Percentiles rank a stretch among this genome's conserved stretches.
Conservation (phyloP, 1,284 basidiomycete species). For the Limonomyces culmigenus region DNA sequence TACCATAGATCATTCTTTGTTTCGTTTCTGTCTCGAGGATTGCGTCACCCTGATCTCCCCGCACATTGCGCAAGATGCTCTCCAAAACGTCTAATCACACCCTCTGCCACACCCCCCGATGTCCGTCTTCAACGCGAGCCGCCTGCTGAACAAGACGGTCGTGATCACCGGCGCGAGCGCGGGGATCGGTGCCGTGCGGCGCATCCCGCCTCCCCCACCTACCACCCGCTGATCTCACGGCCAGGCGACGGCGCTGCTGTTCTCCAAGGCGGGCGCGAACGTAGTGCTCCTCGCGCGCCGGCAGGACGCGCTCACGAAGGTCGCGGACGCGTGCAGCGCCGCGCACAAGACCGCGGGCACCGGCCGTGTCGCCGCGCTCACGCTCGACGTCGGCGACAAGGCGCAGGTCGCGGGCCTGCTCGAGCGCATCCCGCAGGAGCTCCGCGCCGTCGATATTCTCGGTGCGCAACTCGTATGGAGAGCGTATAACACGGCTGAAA, state of each 20-base stretch:
- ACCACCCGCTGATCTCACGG: neutral
- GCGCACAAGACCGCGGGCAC: conserved; percentile 61
- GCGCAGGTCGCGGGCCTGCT: conserved; percentile 47
- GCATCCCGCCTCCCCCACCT: conserved; percentile 1
- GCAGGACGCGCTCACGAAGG: conserved; percentile 41
- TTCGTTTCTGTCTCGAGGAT: too few relatives aligned
- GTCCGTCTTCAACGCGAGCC: conserved; percentile 66
- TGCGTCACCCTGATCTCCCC: neutral
- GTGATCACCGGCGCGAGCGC: conserved; percentile 77
- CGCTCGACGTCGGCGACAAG: conserved; percentile 64
- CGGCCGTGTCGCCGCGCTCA: conserved; percentile 51
- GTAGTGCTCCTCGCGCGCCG: conserved; percentile 62
- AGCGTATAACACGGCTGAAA: neutral
- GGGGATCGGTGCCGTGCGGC: conserved; percentile 62
- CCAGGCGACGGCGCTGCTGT: conserved; percentile 65
- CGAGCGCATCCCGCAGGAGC: conserved; percentile 48
- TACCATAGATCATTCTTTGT: too few relatives aligned
- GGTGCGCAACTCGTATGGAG: conserved; percentile 23
- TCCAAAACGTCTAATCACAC: neutral
- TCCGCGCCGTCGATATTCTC: conserved; percentile 58
- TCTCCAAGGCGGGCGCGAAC: conserved; percentile 73
- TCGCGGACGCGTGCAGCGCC: conserved; percentile 42
- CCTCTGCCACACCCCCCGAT: conserved; percentile 19
- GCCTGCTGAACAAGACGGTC: conserved; percentile 71
- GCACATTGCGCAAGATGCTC: neutral